Evolutionary conservation across 2,329 filamentous ascomycete genomes (phyloP).

Genomic region (Canariomyces notabilis): DNA sequence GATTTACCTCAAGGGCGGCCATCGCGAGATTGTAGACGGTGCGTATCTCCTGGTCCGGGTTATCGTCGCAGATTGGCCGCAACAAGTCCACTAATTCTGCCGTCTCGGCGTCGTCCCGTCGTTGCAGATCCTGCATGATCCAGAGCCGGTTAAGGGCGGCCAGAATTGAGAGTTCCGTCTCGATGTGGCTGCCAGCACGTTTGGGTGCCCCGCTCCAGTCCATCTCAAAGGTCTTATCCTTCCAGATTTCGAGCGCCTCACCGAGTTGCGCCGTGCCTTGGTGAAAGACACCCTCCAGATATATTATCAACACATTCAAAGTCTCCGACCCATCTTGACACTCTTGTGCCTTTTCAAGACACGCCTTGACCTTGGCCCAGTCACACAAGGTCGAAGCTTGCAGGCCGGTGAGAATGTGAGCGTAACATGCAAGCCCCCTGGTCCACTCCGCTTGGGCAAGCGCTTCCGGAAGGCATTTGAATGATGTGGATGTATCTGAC

Average conservation of each 20-base stretch:
- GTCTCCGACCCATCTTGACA: constrained; percentile 37
- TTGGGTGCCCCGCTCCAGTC: constrained; percentile 31
- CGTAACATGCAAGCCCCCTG: constrained; percentile 59
- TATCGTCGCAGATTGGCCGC: constrained; percentile 60
- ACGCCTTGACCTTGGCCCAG: constrained; percentile 59
- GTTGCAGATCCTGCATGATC: constrained; percentile 61
- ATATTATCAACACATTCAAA: constrained; percentile 55
- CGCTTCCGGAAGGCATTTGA: constrained; percentile 52
- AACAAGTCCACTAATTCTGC: constrained; percentile 60
- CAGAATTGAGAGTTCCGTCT: constrained; percentile 61
- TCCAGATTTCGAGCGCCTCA: constrained; percentile 63
- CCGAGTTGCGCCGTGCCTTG: constrained; percentile 72
- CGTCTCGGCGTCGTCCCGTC: constrained; percentile 54
- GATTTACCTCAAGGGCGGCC: constrained; percentile 60
- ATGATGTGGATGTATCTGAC: constrained; percentile 23
- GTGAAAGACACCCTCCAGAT: constrained; percentile 68
- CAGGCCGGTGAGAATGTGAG: constrained; percentile 67
- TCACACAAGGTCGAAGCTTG: constrained; percentile 65
- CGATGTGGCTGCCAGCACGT: constrained; percentile 34
- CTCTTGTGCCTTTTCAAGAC: constrained; percentile 48
- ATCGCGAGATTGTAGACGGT: constrained; percentile 73
- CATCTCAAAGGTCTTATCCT: constrained; percentile 55
- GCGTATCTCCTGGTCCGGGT: constrained; percentile 69
- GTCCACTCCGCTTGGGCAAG: constrained; percentile 60
- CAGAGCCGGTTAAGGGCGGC: constrained; percentile 64